Evolutionary conservation across 2,329 filamentous ascomycete genomes (phyloP).

Genomic region (Cladophialophora immunda): DNA sequence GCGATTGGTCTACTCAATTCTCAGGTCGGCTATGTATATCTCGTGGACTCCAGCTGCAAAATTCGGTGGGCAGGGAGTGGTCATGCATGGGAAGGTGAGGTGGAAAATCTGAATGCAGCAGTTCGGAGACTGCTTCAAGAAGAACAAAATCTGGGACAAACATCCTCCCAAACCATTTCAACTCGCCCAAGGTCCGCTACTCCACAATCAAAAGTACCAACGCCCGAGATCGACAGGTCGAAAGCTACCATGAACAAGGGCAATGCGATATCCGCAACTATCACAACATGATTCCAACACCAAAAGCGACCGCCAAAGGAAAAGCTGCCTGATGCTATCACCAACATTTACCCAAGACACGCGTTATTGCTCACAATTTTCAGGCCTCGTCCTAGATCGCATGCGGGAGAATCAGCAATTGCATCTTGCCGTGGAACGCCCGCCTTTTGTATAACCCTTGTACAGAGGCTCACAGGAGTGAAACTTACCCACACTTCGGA

Average conservation of each 20-base stretch:
- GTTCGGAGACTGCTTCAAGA: conserved; percentile 54
- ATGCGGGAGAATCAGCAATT: conserved; percentile 12
- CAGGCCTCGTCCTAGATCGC: conserved; percentile 29
- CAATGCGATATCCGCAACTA: conserved; percentile 15
- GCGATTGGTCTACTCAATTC: conserved; percentile 78
- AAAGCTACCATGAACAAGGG: neutral
- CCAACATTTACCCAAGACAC: neutral
- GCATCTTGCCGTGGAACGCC: neutral
- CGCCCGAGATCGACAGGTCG: conserved; percentile 10
- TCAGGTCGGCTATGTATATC: conserved; percentile 92
- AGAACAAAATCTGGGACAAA: conserved; percentile 43
- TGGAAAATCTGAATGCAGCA: conserved; percentile 53
- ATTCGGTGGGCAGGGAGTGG: conserved; percentile 92
- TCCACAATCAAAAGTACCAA: conserved; percentile 15
- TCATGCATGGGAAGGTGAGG: conserved; percentile 51
- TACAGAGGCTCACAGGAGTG: neutral
- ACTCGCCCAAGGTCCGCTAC: conserved; percentile 9
- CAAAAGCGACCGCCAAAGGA: neutral
- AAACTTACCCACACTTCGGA: conserved; percentile 40
- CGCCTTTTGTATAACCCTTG: neutral
- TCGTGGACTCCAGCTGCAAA: conserved; percentile 85
- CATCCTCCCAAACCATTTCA: conserved; percentile 23
- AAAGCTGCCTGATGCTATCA: neutral
- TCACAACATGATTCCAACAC: conserved; percentile 15
- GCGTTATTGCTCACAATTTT: conserved; percentile 34